Percentiles rank a stretch among this genome's conserved stretches.
Conservation (phyloP, 768 basidiomycete genomes). For the Wakefieldia striispora region DNA sequence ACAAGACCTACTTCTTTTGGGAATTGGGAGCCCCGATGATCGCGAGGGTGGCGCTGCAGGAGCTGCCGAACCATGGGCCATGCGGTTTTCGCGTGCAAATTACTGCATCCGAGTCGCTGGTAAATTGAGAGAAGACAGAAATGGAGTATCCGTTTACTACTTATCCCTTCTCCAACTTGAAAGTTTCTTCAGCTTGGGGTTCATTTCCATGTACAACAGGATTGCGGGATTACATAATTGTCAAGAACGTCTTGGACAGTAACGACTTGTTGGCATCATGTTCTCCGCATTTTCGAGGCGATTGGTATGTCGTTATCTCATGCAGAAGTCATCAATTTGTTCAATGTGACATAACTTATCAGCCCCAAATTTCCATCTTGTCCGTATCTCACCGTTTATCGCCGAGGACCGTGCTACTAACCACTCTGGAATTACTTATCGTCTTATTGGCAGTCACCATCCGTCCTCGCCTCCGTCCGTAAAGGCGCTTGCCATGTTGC, state of each 20-base stretch:
- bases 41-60: background rate
- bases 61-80: no score
- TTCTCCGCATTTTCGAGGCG: slow-evolving; percentile 39
- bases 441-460: slow-evolving; percentile 48
- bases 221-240: background rate
- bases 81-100: no score
- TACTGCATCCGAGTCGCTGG: no score
- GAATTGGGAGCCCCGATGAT: background rate
- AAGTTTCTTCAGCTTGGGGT: no score
- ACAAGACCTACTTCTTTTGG: background rate
- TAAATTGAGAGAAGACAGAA: no score
- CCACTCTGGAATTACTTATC: background rate
- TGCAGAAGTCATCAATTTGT: background rate
- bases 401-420: slow-evolving; percentile 10
- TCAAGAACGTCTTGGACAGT: no score
- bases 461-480: slow-evolving; percentile 63
- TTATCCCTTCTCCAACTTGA: no score
- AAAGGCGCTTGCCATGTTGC: slow-evolving; percentile 58
- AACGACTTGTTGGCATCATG: slow-evolving; percentile 26
- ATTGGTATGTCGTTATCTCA: slow-evolving; percentile 25
- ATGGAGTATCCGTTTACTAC: no score
- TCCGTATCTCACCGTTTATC: slow-evolving; percentile 31
- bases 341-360: background rate
- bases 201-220: no score
- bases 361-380: slow-evolving; percentile 70